Percentiles rank a stretch among this genome's conserved stretches.
Conservation (phyloP, 2,329 filamentous ascomycete genomes). For the Zasmidium cellare region DNA sequence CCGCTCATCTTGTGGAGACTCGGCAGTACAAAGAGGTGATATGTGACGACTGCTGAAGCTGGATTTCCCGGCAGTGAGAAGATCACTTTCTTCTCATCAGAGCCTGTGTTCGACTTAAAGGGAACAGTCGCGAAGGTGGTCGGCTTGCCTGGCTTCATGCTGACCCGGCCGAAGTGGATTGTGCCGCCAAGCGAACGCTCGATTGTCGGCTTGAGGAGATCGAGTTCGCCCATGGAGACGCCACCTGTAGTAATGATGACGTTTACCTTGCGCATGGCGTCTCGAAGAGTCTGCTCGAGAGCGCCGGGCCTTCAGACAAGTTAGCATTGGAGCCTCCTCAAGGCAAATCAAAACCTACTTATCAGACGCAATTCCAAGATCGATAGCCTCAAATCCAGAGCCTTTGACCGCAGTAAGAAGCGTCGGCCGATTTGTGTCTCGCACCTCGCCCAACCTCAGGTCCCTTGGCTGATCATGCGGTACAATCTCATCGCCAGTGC, state of each 20-base stretch:
- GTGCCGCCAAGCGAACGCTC: slow-evolving; percentile 85
- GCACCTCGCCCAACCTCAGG: slow-evolving; percentile 77
- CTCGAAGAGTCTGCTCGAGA: slow-evolving; percentile 75
- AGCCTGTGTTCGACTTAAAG: slow-evolving; percentile 53
- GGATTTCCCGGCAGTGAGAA: slow-evolving; percentile 95
- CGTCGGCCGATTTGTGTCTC: slow-evolving; percentile 89
- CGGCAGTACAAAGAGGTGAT: slow-evolving; percentile 91
- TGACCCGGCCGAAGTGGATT: slow-evolving; percentile 93
- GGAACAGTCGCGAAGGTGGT: slow-evolving; percentile 93
- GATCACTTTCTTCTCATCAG: slow-evolving; percentile 66
- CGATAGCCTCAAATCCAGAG: slow-evolving; percentile 75
- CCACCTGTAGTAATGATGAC: slow-evolving; percentile 89
- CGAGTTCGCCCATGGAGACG: slow-evolving; percentile 96
- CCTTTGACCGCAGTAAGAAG: slow-evolving; percentile 74
- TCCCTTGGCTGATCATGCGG: slow-evolving; percentile 64
- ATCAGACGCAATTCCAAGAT: slow-evolving; percentile 83
- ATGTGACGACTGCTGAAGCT: slow-evolving; percentile 86
- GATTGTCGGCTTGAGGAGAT: slow-evolving; percentile 93
- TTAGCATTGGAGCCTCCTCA: slow-evolving; percentile 2
- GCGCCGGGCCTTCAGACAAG: slow-evolving; percentile 55
- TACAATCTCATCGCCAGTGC: slow-evolving; percentile 93
- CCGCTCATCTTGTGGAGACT: slow-evolving; percentile 77
- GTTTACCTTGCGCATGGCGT: slow-evolving; percentile 72
- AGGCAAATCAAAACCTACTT: slow-evolving; percentile 41
- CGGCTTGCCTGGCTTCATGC: slow-evolving; percentile 98